Percentiles rank a stretch among this genome's conserved stretches.
Evolutionary conservation across 306 rosid genomes (phyloP).

Genomic region (Glycine soja): DNA sequence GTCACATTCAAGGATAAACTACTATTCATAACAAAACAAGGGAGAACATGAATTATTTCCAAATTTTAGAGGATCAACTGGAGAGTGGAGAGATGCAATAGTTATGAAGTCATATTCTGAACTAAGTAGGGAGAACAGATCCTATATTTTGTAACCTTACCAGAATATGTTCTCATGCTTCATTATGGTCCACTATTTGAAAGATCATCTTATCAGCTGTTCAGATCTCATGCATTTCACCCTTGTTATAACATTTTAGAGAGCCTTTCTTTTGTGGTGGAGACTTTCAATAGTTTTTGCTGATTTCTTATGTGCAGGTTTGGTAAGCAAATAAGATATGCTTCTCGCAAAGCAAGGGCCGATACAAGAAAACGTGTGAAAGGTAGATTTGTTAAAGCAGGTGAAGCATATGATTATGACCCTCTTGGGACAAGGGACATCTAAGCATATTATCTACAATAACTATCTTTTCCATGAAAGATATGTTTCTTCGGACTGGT

Average conservation of each 20-base stretch:
- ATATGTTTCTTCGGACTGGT: conserved; percentile 43
- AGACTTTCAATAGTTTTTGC: conserved; percentile 32
- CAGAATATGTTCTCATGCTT: conserved; percentile 11
- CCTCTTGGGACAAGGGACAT: conserved; percentile 57
- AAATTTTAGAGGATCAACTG: neutral
- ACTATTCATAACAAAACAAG: conserved; percentile 3
- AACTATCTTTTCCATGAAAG: conserved; percentile 42
- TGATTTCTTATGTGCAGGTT: conserved; percentile 62
- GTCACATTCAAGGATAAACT: neutral
- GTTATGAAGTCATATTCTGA: conserved; percentile 15
- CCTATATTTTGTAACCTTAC: neutral
- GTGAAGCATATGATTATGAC: conserved; percentile 81
- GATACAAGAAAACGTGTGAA: conserved; percentile 91
- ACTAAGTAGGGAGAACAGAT: neutral
- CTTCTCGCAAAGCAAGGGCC: conserved; percentile 92
- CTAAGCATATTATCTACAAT: conserved; percentile 48
- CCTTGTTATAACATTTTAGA: conserved; percentile 12
- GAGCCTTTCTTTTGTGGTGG: conserved; percentile 22
- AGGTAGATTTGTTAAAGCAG: conserved; percentile 89
- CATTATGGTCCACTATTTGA: conserved; percentile 17
- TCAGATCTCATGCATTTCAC: conserved; percentile 7
- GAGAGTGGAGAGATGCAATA: neutral
- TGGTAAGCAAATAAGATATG: conserved; percentile 94
- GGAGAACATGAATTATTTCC: neutral
- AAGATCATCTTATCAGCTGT: conserved; percentile 10